Conservation (phyloP, 2,329 filamentous ascomycete species). For the Phyllosticta paracitricarpa region DNA sequence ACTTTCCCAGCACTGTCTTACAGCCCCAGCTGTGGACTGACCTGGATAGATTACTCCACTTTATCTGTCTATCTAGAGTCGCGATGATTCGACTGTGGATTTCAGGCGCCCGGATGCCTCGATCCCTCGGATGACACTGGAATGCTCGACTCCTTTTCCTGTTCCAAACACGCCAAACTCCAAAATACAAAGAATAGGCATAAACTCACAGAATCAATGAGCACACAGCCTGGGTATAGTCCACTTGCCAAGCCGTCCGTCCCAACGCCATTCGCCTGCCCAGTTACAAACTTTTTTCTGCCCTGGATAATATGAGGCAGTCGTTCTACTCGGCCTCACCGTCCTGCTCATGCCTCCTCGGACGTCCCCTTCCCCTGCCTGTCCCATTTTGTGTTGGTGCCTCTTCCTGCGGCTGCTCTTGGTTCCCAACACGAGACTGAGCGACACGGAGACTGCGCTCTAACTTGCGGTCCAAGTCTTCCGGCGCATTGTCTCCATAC, state of each 20-base stretch:
- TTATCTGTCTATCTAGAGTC: background rate
- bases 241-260: background rate
- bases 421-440: background rate
- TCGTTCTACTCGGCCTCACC: slow-evolving; percentile 4
- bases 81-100: background rate
- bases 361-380: background rate
- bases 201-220: background rate
- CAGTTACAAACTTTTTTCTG: background rate
- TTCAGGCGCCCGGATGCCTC: background rate
- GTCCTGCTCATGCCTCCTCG: background rate
- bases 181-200: background rate
- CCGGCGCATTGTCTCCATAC: slow-evolving; percentile 31
- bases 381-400: background rate
- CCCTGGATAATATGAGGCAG: background rate
- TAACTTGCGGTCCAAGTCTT: slow-evolving; percentile 24
- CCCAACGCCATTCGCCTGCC: slow-evolving; percentile 6
- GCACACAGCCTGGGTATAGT: background rate
- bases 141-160: background rate
- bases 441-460: slow-evolving; percentile 21
- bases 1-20: background rate
- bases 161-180: background rate
- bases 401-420: background rate
- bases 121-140: background rate
- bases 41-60: background rate
- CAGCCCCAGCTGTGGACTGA: too few species aligned